Evolutionary conservation across 129 eudicot species (phyloP), one percentile per base, ranked within the genome.

Genomic region (Silybum marianum): DNA sequence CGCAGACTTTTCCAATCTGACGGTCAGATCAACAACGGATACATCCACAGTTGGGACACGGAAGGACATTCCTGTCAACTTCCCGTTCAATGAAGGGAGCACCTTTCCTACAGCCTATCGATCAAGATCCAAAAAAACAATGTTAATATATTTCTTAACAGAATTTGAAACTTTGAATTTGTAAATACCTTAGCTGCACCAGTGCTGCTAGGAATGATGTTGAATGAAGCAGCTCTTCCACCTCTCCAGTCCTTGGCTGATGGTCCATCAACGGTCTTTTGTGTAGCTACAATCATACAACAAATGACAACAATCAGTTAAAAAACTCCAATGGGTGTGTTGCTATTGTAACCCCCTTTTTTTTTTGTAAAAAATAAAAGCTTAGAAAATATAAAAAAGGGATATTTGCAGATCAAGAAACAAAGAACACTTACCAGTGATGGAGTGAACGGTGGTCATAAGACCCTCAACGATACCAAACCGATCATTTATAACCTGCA

Each of bases 1-100:
- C 11, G 96, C 94, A 3, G 84, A 69, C 79, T 93, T 93, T 74
- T 89, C 98, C 85, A 93, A 77, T 81, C 96, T 86, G 73, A 93
- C 98, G 3, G 96, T 91, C 48, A 93, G 96, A 77, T 93, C 98
- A 70, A 93, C 98, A 19, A 93, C 98, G 1, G 98, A 93, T 30
- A 93, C 98, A 87, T 93, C 96, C 2, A 91, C 96, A 24, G 98
- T 93, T 23, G 98, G 98, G 51, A 93, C 98, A 72, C 98, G 88
- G 91, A 90, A 89, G 0, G 98, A 36, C 94, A 92, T 93, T 38
- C 98, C 98, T 0, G 96, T 93, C 88, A 93, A 86, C 82, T 93
- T 93, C 13, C 98, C 98, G 25, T 93, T 93, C 85, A 93, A 80
- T 65, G 83, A 77, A 23, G 98, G 98, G 19, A 93, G 92, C 58